phyloP scores from a whole-genome alignment of 2,329 filamentous ascomycete genomes.

The Tolypocladium ovalisporum region DNA sequence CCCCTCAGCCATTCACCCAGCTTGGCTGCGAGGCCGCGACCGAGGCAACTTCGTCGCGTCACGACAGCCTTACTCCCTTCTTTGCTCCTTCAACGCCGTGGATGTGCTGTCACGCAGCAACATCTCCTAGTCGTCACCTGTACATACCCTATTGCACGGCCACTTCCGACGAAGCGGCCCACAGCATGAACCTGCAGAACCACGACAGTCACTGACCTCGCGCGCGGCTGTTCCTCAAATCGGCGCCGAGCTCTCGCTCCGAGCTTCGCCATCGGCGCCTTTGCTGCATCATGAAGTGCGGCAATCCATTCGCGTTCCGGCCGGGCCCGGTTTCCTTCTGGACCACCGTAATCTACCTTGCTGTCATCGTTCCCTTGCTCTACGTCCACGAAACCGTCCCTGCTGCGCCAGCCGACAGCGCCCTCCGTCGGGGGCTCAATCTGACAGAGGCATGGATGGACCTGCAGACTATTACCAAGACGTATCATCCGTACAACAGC shows the following conservation, averaged over 20 bases:
- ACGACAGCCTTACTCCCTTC: neutral
- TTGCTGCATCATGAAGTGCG: constrained; percentile 14
- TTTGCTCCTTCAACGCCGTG: neutral
- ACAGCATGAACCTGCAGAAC: constrained; percentile 1
- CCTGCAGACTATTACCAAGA: constrained; percentile 60
- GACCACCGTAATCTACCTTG: constrained; percentile 65
- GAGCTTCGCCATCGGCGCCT: neutral
- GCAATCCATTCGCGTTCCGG: constrained; percentile 63
- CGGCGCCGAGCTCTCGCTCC: neutral
- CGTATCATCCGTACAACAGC: constrained; percentile 84
- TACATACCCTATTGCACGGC: neutral
- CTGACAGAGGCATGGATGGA: constrained; percentile 81
- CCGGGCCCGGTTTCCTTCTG: constrained; percentile 74
- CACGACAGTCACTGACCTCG: neutral
- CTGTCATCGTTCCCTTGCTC: constrained; percentile 61
- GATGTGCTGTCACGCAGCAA: neutral
- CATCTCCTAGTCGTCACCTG: neutral
- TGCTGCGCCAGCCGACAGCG: constrained; percentile 39
- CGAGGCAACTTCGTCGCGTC: neutral
- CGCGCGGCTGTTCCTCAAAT: neutral
- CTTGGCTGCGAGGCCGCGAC: neutral
- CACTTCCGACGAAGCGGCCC: neutral
- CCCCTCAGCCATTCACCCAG: neutral
- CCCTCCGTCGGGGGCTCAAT: constrained; percentile 53
- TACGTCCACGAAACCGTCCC: constrained; percentile 70